These are phyloP conservation scores for Penicillium griseofulvum DNA, from an alignment of 2,329 filamentous ascomycete species.

Conservation along the genomic window DNA sequence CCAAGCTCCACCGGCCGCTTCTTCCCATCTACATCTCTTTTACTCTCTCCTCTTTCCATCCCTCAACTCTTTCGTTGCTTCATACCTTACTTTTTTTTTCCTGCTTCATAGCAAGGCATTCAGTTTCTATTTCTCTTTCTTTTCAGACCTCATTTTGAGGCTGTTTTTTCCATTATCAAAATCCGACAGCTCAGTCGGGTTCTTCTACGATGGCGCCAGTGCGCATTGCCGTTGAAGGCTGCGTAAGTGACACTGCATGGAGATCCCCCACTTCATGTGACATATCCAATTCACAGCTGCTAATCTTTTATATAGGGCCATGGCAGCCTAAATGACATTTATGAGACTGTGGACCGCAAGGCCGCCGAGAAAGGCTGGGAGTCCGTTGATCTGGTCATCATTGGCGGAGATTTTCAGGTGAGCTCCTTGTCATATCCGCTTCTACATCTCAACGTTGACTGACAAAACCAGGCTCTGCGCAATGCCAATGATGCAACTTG, in stretches of 20 bases:
- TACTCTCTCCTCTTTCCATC: background rate
- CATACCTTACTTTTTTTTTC: background rate
- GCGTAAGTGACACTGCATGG: constrained; percentile 55
- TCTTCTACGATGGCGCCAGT: constrained; percentile 35
- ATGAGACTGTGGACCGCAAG: constrained; percentile 69
- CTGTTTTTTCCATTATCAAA: background rate
- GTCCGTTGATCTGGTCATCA: constrained; percentile 83
- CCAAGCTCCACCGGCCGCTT: constrained; percentile 6
- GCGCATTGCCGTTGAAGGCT: constrained; percentile 82
- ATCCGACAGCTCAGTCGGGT: background rate
- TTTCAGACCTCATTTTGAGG: background rate
- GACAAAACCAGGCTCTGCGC: constrained; percentile 64
- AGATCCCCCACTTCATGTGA: background rate
- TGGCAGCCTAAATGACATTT: constrained; percentile 87
- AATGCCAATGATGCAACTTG: constrained; percentile 84
- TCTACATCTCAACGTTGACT: background rate
- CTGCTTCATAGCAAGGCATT: background rate
- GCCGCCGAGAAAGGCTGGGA: constrained; percentile 73
- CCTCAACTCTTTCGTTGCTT: background rate
- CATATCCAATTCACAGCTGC: background rate
- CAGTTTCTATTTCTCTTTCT: background rate
- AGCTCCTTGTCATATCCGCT: constrained; percentile 15
- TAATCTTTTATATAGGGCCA: constrained; percentile 63
- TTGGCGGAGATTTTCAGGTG: constrained; percentile 93
- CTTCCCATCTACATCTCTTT: constrained; percentile 9